phyloP scores from a whole-genome alignment of 495 filamentous ascomycete genomes.

The Aspergillus diversus region DNA sequence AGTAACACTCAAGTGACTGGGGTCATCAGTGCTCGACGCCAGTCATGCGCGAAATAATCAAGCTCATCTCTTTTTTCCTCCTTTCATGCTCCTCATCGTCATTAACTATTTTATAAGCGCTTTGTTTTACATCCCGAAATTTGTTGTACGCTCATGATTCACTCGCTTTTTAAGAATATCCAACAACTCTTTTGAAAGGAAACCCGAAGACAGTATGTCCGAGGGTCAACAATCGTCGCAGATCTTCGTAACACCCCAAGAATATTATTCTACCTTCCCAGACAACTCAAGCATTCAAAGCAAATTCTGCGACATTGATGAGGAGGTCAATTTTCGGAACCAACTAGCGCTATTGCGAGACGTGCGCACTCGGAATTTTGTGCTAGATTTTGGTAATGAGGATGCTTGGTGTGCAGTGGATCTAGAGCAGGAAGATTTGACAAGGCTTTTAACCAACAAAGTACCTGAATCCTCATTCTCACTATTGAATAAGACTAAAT shows the following conservation, averaged over 20 bases:
- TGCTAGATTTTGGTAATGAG: conserved; percentile 70
- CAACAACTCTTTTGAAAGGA: too few relatives aligned
- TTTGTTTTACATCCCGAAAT: too few relatives aligned
- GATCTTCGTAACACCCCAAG: conserved; percentile 29
- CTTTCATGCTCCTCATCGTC: too few relatives aligned
- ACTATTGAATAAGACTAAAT: neutral
- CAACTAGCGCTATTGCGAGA: conserved; percentile 41
- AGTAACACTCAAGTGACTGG: too few relatives aligned
- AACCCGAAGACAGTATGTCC: conserved; percentile 14
- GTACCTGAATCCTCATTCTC: conserved; percentile 27
- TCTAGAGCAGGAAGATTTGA: conserved; percentile 50
- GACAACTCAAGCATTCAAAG: conserved; percentile 24
- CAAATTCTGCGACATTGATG: conserved; percentile 61
- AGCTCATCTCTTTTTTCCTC: too few relatives aligned
- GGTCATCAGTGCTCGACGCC: too few relatives aligned
- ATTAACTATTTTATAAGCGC: too few relatives aligned
- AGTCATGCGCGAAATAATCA: too few relatives aligned
- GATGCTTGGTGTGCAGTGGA: conserved; percentile 66
- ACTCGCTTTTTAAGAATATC: too few relatives aligned
- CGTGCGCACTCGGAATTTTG: conserved; percentile 61
- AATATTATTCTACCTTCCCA: conserved; percentile 44
- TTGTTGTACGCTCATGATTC: too few relatives aligned
- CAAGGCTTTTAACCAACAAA: conserved; percentile 35
- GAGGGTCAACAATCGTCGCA: conserved; percentile 12
- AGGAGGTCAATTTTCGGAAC: conserved; percentile 45